Percentiles rank a stretch among this genome's conserved stretches.
Conservation (phyloP, 306 rosid genomes). For the Inga leiocalycina region DNA sequence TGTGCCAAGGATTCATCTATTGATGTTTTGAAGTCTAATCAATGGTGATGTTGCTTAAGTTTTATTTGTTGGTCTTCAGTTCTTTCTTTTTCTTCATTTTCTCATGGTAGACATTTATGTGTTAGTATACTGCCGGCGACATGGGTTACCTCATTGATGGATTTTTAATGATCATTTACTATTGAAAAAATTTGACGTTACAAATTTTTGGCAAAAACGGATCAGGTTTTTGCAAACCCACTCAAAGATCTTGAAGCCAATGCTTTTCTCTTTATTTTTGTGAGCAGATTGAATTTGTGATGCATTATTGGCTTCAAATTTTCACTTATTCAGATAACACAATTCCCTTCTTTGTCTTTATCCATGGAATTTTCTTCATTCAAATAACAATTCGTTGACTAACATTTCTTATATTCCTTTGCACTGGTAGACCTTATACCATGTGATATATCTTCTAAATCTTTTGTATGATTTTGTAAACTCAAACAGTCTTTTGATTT, state of each 20-base stretch:
- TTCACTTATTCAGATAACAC: neutral
- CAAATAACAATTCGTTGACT: neutral
- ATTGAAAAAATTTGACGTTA: neutral
- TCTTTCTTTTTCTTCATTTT: neutral
- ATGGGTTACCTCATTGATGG: neutral
- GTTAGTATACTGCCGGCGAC: neutral
- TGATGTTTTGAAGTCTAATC: slow-evolving; percentile 1
- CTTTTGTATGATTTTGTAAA: slow-evolving; percentile 20
- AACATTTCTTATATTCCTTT: slow-evolving; percentile 28
- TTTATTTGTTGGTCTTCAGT: neutral
- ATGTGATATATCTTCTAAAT: neutral
- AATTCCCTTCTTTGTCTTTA: neutral
- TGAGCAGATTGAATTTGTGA: neutral
- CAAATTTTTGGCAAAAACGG: neutral
- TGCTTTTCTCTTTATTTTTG: neutral
- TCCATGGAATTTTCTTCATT: neutral
- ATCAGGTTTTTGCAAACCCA: neutral
- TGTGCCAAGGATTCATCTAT: neutral
- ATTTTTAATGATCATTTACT: neutral
- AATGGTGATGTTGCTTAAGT: neutral
- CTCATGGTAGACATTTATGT: neutral
- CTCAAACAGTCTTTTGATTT: slow-evolving; percentile 11
- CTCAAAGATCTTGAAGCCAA: neutral
- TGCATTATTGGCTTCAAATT: neutral
- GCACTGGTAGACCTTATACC: neutral